A percentile compares a stretch with the other conserved stretches of the same genome.
Conservation (phyloP, 176 grass and related monocot species). For the Phragmites australis region DNA sequence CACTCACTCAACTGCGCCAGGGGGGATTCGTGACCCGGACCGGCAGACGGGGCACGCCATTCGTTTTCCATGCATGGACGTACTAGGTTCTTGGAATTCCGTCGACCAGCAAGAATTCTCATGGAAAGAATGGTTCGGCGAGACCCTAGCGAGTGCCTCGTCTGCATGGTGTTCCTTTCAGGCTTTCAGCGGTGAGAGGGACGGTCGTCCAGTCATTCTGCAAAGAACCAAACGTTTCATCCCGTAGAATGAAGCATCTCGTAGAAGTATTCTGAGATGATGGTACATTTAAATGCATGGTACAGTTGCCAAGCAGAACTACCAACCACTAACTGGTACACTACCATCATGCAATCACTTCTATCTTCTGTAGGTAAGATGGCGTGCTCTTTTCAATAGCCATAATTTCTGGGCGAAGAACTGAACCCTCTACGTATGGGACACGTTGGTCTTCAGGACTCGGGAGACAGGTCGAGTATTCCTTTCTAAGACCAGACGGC, state of each 20-base stretch:
- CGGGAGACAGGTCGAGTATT: not conserved
- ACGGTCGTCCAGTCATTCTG: not conserved
- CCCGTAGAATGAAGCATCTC: not conserved
- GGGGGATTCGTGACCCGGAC: slow-evolving; percentile 4
- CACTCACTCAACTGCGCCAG: not conserved
- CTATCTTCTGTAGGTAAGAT: not conserved
- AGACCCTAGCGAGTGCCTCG: not conserved
- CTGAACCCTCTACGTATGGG: not conserved
- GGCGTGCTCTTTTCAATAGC: not conserved
- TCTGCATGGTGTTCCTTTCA: not conserved
- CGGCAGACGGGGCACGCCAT: slow-evolving; percentile 38
- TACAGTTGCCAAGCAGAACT: not conserved
- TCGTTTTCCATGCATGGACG: slow-evolving; percentile 54
- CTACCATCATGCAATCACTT: not conserved
- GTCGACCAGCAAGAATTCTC: not conserved
- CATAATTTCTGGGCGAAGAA: not conserved
- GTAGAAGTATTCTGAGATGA: not conserved
- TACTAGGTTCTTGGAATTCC: slow-evolving; percentile 16
- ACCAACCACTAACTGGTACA: not conserved
- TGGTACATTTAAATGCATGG: not conserved
- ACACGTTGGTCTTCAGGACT: not conserved
- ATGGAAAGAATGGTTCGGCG: not conserved
- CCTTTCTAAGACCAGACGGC: not conserved
- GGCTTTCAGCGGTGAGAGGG: not conserved
- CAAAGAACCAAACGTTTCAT: not conserved